These are phyloP conservation scores for Fusarium sp. DNA, from an alignment of 2,329 filamentous ascomycete species.

Conservation along the genomic window DNA sequence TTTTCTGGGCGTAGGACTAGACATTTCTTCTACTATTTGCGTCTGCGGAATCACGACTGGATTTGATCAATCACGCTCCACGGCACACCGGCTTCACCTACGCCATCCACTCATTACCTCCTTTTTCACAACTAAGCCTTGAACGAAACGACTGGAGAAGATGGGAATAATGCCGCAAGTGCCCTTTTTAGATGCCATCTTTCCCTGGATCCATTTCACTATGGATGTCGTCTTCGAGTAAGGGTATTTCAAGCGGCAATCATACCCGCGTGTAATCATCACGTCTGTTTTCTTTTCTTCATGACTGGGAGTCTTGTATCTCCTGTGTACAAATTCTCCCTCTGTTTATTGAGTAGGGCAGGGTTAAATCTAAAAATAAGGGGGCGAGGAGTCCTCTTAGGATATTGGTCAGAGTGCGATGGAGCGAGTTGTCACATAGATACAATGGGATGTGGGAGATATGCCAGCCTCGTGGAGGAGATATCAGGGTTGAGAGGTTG, in stretches of 20 bases:
- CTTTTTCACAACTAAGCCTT: slow-evolving; percentile 41
- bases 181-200: slow-evolving; percentile 14
- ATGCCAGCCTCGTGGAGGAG: slow-evolving; percentile 22
- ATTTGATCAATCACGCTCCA: slow-evolving; percentile 44
- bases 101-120: slow-evolving; percentile 54
- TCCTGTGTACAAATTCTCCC: slow-evolving; percentile 40
- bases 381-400: slow-evolving; percentile 32
- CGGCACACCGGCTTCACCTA: slow-evolving; percentile 44
- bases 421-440: slow-evolving; percentile 33
- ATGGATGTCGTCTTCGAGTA: slow-evolving; percentile 10
- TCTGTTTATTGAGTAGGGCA: background rate
- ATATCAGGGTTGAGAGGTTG: slow-evolving; percentile 28
- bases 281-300: slow-evolving; percentile 37
- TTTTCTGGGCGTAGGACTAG: slow-evolving; percentile 52
- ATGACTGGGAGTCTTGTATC: slow-evolving; percentile 31
- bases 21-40: slow-evolving; percentile 41
- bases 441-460: slow-evolving; percentile 8
- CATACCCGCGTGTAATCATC: slow-evolving; percentile 36
- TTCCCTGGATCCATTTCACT: background rate
- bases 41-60: slow-evolving; percentile 45
- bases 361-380: slow-evolving; percentile 32
- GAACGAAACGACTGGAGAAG: slow-evolving; percentile 42
- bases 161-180: slow-evolving; percentile 28
- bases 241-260: slow-evolving; percentile 11
- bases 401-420: slow-evolving; percentile 34